Evolutionary conservation across 163 green algal genomes (phyloP).

Genomic region (Chlamydomonas reinhardtii): DNA sequence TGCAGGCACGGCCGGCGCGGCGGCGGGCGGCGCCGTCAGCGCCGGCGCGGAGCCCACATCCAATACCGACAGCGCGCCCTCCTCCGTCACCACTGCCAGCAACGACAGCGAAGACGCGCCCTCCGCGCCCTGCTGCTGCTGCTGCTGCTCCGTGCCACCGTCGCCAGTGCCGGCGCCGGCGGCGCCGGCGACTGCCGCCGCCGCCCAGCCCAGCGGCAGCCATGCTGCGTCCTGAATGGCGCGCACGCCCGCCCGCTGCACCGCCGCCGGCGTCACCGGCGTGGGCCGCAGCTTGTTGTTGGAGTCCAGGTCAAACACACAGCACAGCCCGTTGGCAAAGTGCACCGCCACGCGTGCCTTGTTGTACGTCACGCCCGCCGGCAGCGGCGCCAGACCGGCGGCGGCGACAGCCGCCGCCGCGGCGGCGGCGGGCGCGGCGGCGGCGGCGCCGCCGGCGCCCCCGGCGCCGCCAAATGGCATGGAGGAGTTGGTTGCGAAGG

Average conservation of each 20-base stretch:
- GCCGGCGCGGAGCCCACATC: slow-evolving; percentile 54
- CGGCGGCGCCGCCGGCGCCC: neutral
- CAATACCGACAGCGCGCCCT: slow-evolving; percentile 72
- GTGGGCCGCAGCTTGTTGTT: slow-evolving; percentile 58
- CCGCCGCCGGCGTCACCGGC: slow-evolving; percentile 43
- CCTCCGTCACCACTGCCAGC: slow-evolving; percentile 70
- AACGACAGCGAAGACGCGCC: slow-evolving; percentile 46
- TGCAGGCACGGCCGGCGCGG: too few relatives aligned
- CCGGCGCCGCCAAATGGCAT: too few relatives aligned
- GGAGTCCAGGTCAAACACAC: slow-evolving; percentile 77
- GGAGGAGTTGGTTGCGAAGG: neutral
- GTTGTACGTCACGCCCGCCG: neutral
- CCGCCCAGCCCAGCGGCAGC: slow-evolving; percentile 67
- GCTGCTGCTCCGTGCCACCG: neutral
- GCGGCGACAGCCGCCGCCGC: neutral
- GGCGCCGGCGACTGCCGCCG: neutral
- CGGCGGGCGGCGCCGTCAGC: too few relatives aligned
- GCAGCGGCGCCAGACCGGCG: neutral
- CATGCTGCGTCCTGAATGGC: slow-evolving; percentile 71
- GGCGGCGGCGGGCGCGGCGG: neutral
- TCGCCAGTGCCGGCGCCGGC: slow-evolving; percentile 37
- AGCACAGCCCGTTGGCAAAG: slow-evolving; percentile 68
- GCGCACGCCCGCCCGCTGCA: slow-evolving; percentile 54
- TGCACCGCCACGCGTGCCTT: slow-evolving; percentile 70
- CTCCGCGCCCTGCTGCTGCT: slow-evolving; percentile 68